Evolutionary conservation across 257 asterid species (phyloP), one percentile per base, ranked within the genome.

Genomic region (Ajuga chamaepitys): DNA sequence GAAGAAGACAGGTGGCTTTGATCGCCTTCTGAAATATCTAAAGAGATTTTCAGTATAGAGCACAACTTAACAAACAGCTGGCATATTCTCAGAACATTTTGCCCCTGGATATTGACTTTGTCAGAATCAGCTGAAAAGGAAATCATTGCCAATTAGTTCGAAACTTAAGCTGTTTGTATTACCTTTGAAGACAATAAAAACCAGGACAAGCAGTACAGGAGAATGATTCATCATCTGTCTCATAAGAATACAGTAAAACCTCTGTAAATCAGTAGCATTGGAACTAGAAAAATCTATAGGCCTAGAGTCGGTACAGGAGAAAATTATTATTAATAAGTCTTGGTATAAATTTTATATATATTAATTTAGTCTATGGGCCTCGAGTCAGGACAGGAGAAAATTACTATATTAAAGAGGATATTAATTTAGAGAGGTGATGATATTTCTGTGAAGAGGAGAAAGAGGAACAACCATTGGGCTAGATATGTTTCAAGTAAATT

Each of bases 21-120:
- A 18, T 69, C 80, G 48, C 72, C 81, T 66, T 77, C 72, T 56
- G 58, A 76, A 71, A 67, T 56, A 73, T 74, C 84, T 4, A 78
- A 65, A 66, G 56, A 53, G 70, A 77, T 74, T 78, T 84, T 85
- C 75, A 84, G 72, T 50, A 79, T 57, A 38, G 80, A 78, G 77
- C 89, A 75, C 62, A 89, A 64, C 73, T 78, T 89, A 32, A 83
- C 83, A 68, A 87, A 93, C 61, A 87, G 41, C 70, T 83, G 82
- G 66, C 96, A 78, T 65, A 89, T 79, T 75, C 81, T 83, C 62
- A 89, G 72, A 80, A 86, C 97, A 81, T 75, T 77, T 42, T 70
- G 91, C 62, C 95, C 94, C 45, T 83, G 93, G 74, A 71, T 75
- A 73, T 75, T 72, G 60, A 72, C 64, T 46, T 70, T 61, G 62